Percentiles rank a stretch among this genome's conserved stretches.
Conservation (phyloP, 2,329 filamentous ascomycete species). For the Scytalidium sp. region DNA sequence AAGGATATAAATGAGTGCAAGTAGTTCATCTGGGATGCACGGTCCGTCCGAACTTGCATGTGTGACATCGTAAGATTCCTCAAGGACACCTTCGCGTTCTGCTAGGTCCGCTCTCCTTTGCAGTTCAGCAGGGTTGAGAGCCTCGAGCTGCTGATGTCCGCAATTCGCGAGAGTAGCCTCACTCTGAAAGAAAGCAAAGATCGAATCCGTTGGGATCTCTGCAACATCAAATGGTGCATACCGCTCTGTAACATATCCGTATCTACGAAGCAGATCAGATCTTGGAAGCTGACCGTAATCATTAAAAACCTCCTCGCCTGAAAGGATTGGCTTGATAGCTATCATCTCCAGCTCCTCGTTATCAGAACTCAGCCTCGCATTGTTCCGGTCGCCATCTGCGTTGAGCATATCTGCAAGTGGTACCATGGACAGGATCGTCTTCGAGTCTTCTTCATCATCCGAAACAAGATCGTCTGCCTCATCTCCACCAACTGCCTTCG, state of each 20-base stretch:
- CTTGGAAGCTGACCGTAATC: constrained; percentile 67
- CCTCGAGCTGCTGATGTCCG: constrained; percentile 13
- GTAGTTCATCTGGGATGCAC: constrained; percentile 29
- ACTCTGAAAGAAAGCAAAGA: constrained; percentile 31
- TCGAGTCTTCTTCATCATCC: constrained; percentile 44
- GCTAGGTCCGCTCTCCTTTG: constrained; percentile 35
- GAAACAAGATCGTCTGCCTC: constrained; percentile 41
- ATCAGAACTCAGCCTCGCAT: constrained; percentile 42
- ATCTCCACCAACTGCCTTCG: constrained; percentile 41
- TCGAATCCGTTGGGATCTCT: constrained; percentile 52
- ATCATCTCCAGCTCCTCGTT: constrained; percentile 56
- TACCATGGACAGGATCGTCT: constrained; percentile 59
- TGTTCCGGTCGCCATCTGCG: constrained; percentile 64
- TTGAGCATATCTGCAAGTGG: constrained; percentile 71
- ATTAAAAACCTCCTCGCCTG: constrained; percentile 64
- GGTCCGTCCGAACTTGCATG: constrained; percentile 20
- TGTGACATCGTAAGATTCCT: constrained; percentile 58
- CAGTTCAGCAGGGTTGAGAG: constrained; percentile 19
- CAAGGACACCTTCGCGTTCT: constrained; percentile 54
- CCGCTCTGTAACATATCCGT: constrained; percentile 65
- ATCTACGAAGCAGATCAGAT: constrained; percentile 63
- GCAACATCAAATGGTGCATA: constrained; percentile 65
- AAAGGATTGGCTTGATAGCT: constrained; percentile 51
- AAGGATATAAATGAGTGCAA: constrained; percentile 40
- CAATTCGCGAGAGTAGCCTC: constrained; percentile 6